phyloP scores from a whole-genome alignment of 305 asterid genomes.

The Fraxinus platypoda region DNA sequence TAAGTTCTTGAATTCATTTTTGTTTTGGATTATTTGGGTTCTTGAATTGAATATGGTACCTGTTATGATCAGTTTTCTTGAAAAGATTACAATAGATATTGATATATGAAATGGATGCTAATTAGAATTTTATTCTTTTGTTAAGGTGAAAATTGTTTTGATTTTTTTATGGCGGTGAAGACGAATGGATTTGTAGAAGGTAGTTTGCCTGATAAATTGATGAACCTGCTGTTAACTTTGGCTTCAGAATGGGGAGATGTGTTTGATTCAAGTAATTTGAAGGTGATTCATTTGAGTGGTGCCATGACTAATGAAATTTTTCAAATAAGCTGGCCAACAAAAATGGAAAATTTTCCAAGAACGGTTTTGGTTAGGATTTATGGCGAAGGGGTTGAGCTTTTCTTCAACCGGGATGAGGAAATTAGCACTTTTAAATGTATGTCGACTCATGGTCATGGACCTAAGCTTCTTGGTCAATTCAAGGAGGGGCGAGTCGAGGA shows the following conservation, averaged over 20 bases:
- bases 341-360: conserved; percentile 32
- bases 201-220: conserved; percentile 54
- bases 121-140: not conserved
- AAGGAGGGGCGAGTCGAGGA: conserved; percentile 80
- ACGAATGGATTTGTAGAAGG: conserved; percentile 48
- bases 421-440: conserved; percentile 59
- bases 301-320: conserved; percentile 91
- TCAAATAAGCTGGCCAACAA: conserved; percentile 64
- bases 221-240: conserved; percentile 42
- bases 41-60: not conserved
- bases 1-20: not conserved
- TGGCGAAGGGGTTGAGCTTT: conserved; percentile 80
- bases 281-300: conserved; percentile 63
- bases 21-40: not conserved
- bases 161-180: conserved; percentile 65
- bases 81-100: not conserved
- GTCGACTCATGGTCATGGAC: conserved; percentile 72
- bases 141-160: conserved; percentile 6
- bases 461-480: conserved; percentile 69
- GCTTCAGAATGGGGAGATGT: conserved; percentile 73
- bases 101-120: not conserved
- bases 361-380: conserved; percentile 75
- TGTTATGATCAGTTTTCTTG: not conserved
- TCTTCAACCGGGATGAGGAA: conserved; percentile 77
- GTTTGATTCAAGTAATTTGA: conserved; percentile 40